A percentile compares a stretch with the other conserved stretches of the same genome.
phyloP scores from a whole-genome alignment of 257 asterid species.

The Primulina huaijiensis region DNA sequence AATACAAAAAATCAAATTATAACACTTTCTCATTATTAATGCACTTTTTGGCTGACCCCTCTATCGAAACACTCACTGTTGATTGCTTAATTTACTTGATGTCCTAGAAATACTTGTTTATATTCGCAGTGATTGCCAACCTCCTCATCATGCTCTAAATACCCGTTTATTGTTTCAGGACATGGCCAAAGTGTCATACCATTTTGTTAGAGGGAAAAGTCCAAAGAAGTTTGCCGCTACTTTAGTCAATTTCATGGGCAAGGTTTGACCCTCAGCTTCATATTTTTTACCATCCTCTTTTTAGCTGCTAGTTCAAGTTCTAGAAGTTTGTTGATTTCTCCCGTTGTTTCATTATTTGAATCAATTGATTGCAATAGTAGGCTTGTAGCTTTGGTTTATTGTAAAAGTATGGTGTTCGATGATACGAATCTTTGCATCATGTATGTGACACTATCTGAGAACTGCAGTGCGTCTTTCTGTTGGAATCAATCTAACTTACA shows the following conservation, averaged over 20 bases:
- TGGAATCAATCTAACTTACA: constrained; percentile 18
- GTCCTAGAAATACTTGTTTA: constrained; percentile 12
- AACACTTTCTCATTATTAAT: too few relatives aligned
- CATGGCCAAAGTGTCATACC: constrained; percentile 82
- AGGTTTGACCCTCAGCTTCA: constrained; percentile 43
- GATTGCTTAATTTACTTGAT: constrained; percentile 15
- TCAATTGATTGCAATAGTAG: neutral
- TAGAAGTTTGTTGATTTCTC: constrained; percentile 1
- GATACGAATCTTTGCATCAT: neutral
- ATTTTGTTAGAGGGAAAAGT: constrained; percentile 82
- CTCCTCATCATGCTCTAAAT: constrained; percentile 8
- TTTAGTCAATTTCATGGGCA: constrained; percentile 86
- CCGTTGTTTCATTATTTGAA: constrained; percentile 2
- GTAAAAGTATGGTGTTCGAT: neutral
- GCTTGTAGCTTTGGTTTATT: neutral
- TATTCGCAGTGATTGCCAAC: constrained; percentile 36
- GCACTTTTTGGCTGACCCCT: neutral
- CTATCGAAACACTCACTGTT: neutral
- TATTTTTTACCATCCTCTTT: constrained; percentile 10
- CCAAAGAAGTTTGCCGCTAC: constrained; percentile 81
- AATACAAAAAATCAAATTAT: too few relatives aligned
- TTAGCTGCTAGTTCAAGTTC: constrained; percentile 3
- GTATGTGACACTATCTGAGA: constrained; percentile 8
- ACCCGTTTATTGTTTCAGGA: constrained; percentile 51
- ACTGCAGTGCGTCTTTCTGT: constrained; percentile 2